Evolutionary conservation across 1,139 yeast species (phyloP), one percentile per base, ranked within the genome.

Genomic region (Candida anutae): DNA sequence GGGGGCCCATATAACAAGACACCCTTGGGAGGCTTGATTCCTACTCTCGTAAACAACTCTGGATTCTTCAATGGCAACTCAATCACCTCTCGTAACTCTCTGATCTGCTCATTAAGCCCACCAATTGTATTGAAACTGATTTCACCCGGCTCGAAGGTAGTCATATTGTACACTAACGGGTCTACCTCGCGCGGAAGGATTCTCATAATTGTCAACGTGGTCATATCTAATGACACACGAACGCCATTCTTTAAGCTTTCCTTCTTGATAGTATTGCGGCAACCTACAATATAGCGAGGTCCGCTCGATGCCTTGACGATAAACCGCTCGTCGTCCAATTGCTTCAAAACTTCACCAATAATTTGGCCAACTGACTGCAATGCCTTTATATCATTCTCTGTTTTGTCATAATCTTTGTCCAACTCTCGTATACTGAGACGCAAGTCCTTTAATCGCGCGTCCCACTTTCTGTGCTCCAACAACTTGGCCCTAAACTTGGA

Each of bases 1-100:
- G 98, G 98, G n/a, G 98, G 98, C 3, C 98, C 99, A 49, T 93
- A 93, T 33, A 93, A 67, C 40, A 93, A 65, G 11, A 93, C 98
- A 52, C 98, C 99, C 59, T 90, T 93, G 32, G 99, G 98, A 13
- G 97, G 95, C 50, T 87, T 85, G 55, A 93, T 93, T 28, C 99
- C 99, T 15, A 93, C 95, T 53, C 98, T 77, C 38, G 82, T 69
- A 55, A 93, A 93, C 44, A 93, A 71, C 58, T 93, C 99, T 2
- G 99, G 99, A 53, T 93, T 90, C 57, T 90, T 93, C 48, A 93
- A 70, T 2, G 99, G 99, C 48, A 93, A 68, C 58, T 93, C 99
- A 52, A 93, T 93, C 33, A 90, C 98, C 60, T 93, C 99, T 54
- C 98, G 77, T 42, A 93, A 72, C 58, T 93, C 98, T 49, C 98